Evolutionary conservation across 192 early-diverging fungal species (phyloP).

Genomic region (Glomus cerebriforme): DNA sequence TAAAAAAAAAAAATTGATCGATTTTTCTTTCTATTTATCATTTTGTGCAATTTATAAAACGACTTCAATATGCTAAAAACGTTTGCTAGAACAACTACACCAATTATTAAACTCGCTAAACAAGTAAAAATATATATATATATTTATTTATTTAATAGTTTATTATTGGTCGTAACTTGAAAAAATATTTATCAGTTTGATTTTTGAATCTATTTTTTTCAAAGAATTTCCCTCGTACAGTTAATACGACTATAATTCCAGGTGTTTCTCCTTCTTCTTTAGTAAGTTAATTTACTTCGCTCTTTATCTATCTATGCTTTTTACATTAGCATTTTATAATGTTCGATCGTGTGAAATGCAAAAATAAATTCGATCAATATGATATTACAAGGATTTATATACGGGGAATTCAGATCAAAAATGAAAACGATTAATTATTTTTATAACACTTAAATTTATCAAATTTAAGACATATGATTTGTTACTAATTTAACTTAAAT

Average conservation of each 20-base stretch:
- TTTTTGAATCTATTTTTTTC: background rate
- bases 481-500: background rate
- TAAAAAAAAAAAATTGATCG: too few relatives aligned
- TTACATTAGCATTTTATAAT: background rate
- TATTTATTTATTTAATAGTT: background rate
- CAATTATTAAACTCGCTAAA: background rate
- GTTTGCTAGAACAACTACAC: background rate
- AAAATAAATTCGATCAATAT: too few relatives aligned
- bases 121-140: background rate
- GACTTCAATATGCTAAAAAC: background rate
- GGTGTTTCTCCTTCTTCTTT: background rate
- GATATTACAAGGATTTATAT: background rate
- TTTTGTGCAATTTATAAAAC: background rate
- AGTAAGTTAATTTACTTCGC: background rate
- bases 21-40: too few relatives aligned
- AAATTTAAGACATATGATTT: background rate
- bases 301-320: background rate
- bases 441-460: background rate
- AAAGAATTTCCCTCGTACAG: slow-evolving; percentile 3
- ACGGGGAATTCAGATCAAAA: background rate
- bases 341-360: background rate
- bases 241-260: background rate
- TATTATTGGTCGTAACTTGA: background rate
- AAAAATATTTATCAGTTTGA: background rate
- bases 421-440: background rate